Evolutionary conservation across 805 yeast genomes (phyloP).

Genomic region (Wickerhamiella cacticola): DNA sequence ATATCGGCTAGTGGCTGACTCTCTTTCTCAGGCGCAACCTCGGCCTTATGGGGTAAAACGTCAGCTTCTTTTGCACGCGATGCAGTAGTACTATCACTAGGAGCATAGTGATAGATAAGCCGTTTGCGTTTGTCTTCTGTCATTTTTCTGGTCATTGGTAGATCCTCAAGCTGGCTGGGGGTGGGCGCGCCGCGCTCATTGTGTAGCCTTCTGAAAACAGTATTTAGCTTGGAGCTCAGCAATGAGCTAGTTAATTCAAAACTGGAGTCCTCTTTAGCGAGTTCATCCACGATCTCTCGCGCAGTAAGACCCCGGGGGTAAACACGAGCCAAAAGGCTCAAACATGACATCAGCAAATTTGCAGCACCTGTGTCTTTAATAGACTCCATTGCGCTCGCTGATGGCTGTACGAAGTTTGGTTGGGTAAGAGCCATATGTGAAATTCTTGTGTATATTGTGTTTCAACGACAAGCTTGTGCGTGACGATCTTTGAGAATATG

Average conservation of each 20-base stretch:
- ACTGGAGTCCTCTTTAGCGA: constrained; percentile 10
- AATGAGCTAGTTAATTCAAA: constrained; percentile 21
- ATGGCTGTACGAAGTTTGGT: neutral
- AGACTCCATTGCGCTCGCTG: neutral
- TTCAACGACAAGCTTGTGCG: neutral
- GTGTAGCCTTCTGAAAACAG: constrained; percentile 25
- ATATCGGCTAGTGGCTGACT: neutral
- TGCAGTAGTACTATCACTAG: constrained; percentile 2
- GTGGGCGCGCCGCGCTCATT: constrained; percentile 20
- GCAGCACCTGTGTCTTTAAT: neutral
- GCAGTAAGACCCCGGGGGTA: constrained; percentile 26
- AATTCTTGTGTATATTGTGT: neutral
- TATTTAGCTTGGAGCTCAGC: constrained; percentile 27
- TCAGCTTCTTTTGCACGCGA: constrained; percentile 9
- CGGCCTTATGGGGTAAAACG: neutral
- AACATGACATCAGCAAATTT: constrained; percentile 16
- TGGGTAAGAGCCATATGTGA: neutral
- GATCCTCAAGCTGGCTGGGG: constrained; percentile 16
- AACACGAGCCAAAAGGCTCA: constrained; percentile 18
- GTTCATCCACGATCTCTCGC: constrained; percentile 24
- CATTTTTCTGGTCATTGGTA: constrained; percentile 24
- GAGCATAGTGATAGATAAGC: constrained; percentile 23
- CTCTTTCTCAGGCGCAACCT: neutral
- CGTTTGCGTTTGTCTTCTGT: constrained; percentile 25
- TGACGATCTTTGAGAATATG: neutral